Evolutionary conservation across 495 filamentous ascomycete genomes (phyloP).

Genomic region (Podospora pseudoanserina): DNA sequence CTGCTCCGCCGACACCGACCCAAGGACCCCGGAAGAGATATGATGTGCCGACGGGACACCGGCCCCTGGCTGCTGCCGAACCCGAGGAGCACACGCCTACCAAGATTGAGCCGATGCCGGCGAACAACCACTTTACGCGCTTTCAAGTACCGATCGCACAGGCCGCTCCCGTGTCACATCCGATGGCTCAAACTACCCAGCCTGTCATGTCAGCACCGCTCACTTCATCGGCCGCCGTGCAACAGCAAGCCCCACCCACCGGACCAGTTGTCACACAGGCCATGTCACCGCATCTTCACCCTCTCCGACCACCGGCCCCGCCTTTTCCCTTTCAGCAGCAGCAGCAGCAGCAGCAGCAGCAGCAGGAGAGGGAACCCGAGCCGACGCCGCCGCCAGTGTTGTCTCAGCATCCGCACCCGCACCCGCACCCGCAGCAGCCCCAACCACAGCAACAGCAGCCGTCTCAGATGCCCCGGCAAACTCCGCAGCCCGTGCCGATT

Average conservation of each 20-base stretch:
- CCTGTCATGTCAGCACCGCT: constrained; percentile 19
- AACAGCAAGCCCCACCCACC: constrained; percentile 12
- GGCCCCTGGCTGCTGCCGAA: constrained; percentile 56
- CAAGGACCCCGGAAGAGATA: constrained; percentile 43
- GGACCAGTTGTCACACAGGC: constrained; percentile 30
- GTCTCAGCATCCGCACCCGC: constrained; percentile 14
- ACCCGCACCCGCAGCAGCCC: constrained; percentile 13
- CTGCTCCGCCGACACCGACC: constrained; percentile 64
- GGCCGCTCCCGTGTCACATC: constrained; percentile 27
- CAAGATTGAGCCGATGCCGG: constrained; percentile 41
- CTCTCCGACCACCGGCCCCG: constrained; percentile 37
- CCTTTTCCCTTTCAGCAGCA: constrained; percentile 26
- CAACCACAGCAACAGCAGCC: constrained; percentile 17
- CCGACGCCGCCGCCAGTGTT: constrained; percentile 12
- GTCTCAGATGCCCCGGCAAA: constrained; percentile 7
- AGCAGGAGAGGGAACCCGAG: constrained; percentile 12
- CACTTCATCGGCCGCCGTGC: constrained; percentile 13
- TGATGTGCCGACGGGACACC: constrained; percentile 51
- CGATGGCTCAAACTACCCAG: constrained; percentile 22
- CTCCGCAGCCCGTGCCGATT: constrained; percentile 22
- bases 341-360: constrained; percentile 20
- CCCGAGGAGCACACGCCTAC: constrained; percentile 46
- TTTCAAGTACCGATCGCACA: constrained; percentile 45
- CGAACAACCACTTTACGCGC: constrained; percentile 33
- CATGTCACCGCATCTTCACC: constrained; percentile 39